phyloP scores from a whole-genome alignment of 768 basidiomycete species.

The Leucocoprinus leucothites region DNA sequence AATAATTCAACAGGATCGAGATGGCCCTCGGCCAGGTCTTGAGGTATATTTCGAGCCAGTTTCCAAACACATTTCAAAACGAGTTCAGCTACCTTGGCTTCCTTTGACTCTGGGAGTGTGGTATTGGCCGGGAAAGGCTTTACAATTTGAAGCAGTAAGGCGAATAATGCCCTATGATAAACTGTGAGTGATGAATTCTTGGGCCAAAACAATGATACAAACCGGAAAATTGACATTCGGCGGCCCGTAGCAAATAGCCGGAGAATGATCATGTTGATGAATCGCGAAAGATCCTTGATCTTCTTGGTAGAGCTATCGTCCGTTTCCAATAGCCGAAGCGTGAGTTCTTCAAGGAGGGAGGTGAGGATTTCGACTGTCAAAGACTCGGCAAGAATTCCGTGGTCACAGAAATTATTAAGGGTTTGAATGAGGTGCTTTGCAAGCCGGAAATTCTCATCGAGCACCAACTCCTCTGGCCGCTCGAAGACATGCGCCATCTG shows the following conservation, averaged over 20 bases:
- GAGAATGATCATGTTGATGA: conserved; percentile 98
- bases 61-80: conserved; percentile 99
- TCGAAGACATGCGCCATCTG: conserved; percentile 94
- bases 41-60: conserved; percentile 89
- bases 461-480: conserved; percentile 65
- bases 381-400: conserved; percentile 81
- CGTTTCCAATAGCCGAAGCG: conserved; percentile 87
- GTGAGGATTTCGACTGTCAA: conserved; percentile 83
- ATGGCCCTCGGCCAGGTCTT: conserved; percentile 76
- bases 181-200: conserved; percentile 6
- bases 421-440: conserved; percentile 98
- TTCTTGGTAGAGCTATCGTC: conserved; percentile 83
- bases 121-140: conserved; percentile 80
- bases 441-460: conserved; percentile 83
- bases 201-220: conserved; percentile 21
- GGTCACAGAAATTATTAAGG: conserved; percentile 92
- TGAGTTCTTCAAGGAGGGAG: conserved; percentile 87
- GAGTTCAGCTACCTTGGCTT: conserved; percentile 87
- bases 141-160: conserved; percentile 76
- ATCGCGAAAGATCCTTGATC: conserved; percentile 90
- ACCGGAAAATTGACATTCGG: conserved; percentile 91
- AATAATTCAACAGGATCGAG: conserved; percentile 89
- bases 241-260: conserved; percentile 89
- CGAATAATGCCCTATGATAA: conserved; percentile 64
- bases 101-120: conserved; percentile 71